Evolutionary conservation across 2,329 filamentous ascomycete genomes (phyloP).

Genomic region (Sclerotinia minor): DNA sequence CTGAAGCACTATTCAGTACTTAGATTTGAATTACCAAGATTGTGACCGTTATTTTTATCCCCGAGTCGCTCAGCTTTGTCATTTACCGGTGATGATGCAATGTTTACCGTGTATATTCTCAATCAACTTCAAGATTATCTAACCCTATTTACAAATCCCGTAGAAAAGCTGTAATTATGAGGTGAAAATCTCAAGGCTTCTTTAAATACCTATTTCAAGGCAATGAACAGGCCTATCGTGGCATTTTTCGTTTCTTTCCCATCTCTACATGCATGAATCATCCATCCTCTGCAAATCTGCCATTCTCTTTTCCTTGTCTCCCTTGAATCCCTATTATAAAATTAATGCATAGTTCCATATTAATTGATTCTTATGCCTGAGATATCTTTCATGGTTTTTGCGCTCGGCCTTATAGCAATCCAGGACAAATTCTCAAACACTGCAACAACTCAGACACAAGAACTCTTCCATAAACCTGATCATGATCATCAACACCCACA

Average conservation of each 20-base stretch:
- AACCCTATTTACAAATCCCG: background rate
- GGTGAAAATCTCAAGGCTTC: background rate
- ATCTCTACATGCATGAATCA: background rate
- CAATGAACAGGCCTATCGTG: background rate
- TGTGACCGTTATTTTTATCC: background rate
- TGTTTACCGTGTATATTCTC: background rate
- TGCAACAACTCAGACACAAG: slow-evolving; percentile 41
- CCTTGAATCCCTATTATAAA: background rate
- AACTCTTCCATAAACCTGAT: slow-evolving; percentile 42
- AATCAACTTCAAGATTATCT: background rate
- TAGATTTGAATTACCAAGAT: too few relatives aligned
- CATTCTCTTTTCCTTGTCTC: background rate
- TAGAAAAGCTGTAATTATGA: background rate
- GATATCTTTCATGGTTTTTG: background rate
- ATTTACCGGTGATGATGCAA: too few relatives aligned
- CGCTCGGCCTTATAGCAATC: slow-evolving; percentile 36
- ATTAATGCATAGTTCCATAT: background rate
- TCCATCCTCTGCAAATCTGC: background rate
- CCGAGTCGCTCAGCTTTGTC: too few relatives aligned
- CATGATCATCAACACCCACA: slow-evolving; percentile 44
- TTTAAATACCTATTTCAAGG: background rate
- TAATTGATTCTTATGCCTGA: background rate
- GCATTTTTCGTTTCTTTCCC: background rate
- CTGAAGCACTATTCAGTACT: background rate
- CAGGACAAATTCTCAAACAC: slow-evolving; percentile 52